Evolutionary conservation across 225 moss, liverwort and hornwort genomes (phyloP), one percentile per base, ranked within the genome.

Genomic region (Takakia lepidozioides): DNA sequence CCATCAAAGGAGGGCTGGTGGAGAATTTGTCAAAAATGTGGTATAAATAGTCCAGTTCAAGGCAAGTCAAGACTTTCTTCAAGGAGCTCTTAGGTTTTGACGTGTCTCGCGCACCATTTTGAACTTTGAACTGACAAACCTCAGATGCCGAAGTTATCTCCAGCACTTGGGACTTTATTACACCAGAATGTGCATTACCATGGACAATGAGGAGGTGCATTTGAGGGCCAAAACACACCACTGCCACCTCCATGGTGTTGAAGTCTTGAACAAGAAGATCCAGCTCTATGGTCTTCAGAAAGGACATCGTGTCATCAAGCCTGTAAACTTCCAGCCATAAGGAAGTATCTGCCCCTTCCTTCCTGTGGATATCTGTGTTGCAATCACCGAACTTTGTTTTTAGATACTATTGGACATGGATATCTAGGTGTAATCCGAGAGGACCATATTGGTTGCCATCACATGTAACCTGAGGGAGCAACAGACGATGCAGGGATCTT

Each of bases 21-120:
- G 80, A 49, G 38, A 53, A 80, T 25, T 80, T 80, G 3, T 80
- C 80, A 30, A 76, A 76, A 10, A 76, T 63, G 5, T 73, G 80
- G 27, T 69, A 67, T 2, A 85, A 44, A 21, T 57, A 80, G 10
- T 80, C 76, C 10, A 80, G 32, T 13, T 66, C 69, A 0, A 80
- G 80, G 37, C 62, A 62, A 4, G 62, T 37, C 7, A 7, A 6
- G 11, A 11, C 32, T 6, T 32, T 11, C 20, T 54, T 51, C 21
- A 11, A 14, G 6, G 38, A 20, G n/a, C n/a, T n/a, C 32, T 6
- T 11, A 6, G 32, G 32, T 4, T 18, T 21, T 16, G 27, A 22
- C n/a, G n/a, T n/a, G n/a, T n/a, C n/a, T 15, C 11, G 29, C 15
- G 0, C 21, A 2, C 10, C 1, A 5, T 28, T 49, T 16, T 57